Evolutionary conservation across 73 alveolate species (phyloP), one percentile per base, ranked within the genome.

Genomic region (Stentor coeruleus): DNA sequence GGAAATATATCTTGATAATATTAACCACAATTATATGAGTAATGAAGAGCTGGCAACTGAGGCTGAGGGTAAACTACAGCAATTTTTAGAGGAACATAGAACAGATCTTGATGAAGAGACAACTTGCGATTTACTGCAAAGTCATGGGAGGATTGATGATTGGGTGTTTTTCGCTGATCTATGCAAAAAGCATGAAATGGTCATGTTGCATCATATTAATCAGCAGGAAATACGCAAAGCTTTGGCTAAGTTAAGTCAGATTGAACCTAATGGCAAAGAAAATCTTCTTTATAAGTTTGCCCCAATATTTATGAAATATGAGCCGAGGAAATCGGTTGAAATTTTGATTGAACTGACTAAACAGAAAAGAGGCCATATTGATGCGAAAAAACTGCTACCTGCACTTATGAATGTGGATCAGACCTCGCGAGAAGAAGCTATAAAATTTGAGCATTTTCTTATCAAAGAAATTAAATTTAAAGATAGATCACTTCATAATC

Each of bases 131-230:
- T 76, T 95, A 57, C 87, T 95, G 49, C 92, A 93, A 86, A 81
- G 86, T 38, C 96, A 95, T 86, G 99, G 99, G 35, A 86, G 93
- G 77, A 91, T 93, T 82, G 95, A 91, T 49, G 96, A 95, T 81
- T 95, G 95, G 73, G 93, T 95, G 49, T 89, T 86, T 81, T 94
- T 85, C 85, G 98, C 98, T 35, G 94, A 93, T 74, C 83, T 82
- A 75, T 87, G 84, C 35, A 86, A 88, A 82, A 92, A 90, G 83
- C 90, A 83, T 81, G 98, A 94, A 58, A 84, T 92, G 26, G 98
- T 94, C 14, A 92, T 94, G 37, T 89, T 92, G 59, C 97, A 95
- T 89, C 93, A 88, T 58, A 95, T 95, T 40, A 95, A 91, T 77
- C 94, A 93, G 86, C 88, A 93, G 84, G 93, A 93, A 74, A 88